Evolutionary conservation across 2,329 filamentous ascomycete species (phyloP), one percentile per base, ranked within the genome.

Genomic region (Atkinsonella texensis): DNA sequence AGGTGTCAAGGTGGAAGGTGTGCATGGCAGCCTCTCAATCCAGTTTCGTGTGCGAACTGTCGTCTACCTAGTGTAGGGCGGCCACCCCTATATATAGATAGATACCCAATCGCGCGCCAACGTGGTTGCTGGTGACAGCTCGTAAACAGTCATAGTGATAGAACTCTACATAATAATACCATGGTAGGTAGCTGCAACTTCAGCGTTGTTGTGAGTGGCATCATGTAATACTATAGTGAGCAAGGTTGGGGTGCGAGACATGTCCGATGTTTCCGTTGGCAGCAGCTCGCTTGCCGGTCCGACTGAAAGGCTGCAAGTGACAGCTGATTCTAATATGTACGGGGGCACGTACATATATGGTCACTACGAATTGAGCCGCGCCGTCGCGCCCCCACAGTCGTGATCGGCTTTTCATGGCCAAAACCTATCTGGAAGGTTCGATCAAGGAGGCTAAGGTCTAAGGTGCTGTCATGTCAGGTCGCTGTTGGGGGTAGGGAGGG

Each of bases 1-100:
- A 41, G 35, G 18, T 35, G 31, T 48, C 31, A 32, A 49, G 45
- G 49, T 39, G 52, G n/a, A 32, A 49, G 45, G 49, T 39, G 52
- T 44, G 45, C 41, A 48, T 48, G 52, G 33, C 46, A 56, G 59
- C 10, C 52, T 64, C 65, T 61, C 64, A 65, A 61, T 63, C 60
- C 56, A 60, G 65, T 62, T 63, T 64, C 62, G 64, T 28, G 28
- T 28, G 28, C 28, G 4, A 28, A 28, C 28, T 28, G 28, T 28
- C 28, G 28, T 8, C 28, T 28, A 8, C 28, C 28, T 28, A 28
- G 28, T 8, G 28, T 8, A 28, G 28, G 7, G 28, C 28, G 7
- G 7, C 28, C 28, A 28, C 5, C 1, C 28, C 28, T 28, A 8
- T 28, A 28, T 28, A 6, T 28, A 8, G 28, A 28, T 8, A 23